Base-by-base conservation (phyloP, 2,329 filamentous ascomycete genomes). In the Colletotrichum camelliae region DNA sequence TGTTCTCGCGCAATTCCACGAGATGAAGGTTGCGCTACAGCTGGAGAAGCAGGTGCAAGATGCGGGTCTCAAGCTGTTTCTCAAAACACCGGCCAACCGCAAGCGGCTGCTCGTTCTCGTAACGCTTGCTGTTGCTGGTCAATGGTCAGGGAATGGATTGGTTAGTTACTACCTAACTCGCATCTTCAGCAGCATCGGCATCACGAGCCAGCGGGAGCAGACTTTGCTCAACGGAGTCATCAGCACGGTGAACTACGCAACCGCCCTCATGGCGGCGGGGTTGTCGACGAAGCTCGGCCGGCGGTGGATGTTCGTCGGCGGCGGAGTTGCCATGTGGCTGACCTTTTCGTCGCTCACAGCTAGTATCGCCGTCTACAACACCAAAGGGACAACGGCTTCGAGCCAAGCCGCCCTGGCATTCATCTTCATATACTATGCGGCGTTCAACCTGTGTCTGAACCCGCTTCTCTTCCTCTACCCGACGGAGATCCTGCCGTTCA, bases 1-100 rank as follows among this genome's bases (percentile, higher is more conserved):
- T 10, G 86, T 92, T 16, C 89, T 92, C 21, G 85, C 87, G 24
- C 78, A 81, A 10, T 82, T 85, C n/a, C 79, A 85, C 29, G 76
- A 82, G n/a, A 81, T 75, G 24, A 52, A 61, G 7, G 31, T 39
- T n/a, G 67, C 68, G 1, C 27, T 67, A 1, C 62, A 75, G 31
- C 58, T 33, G 21, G 48, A 65, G 3, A 61, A 21, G n/a, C 24
- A 33, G 1, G 33, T 21, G 4, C 18, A 64, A 35, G 55, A 52
- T 43, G 24, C 35, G 60, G 13, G 16, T 8, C 43, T 10, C 48
- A 65, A 43, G 29, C 72, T n/a, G 16, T 79, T 16, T 71, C 80
- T 65, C 80, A 82, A 21, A 18, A 77, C 79, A 8, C 77, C 78
- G 0, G 79, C 78, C 12, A 82, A 81, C 77, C 77, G 80, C 9